These are phyloP conservation scores for Huntiella abstrusa DNA, from an alignment of 2,329 filamentous ascomycete genomes.

Conservation along the genomic window DNA sequence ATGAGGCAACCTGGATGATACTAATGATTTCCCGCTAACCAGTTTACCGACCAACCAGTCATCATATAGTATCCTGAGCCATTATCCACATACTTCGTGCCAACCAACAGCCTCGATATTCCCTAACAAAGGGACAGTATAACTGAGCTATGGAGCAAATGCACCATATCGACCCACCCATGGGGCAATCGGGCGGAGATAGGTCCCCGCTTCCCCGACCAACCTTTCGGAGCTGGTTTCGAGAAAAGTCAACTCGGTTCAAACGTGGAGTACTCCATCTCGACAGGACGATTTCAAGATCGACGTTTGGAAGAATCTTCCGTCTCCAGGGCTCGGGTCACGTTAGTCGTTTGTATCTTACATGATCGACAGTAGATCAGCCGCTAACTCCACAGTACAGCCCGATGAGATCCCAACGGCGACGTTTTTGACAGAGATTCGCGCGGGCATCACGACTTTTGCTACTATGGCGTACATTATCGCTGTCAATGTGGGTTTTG, in stretches of 20 bases:
- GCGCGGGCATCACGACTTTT: slow-evolving; percentile 64
- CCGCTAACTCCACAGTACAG: slow-evolving; percentile 21
- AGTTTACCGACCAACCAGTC: too few species aligned
- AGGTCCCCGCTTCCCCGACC: background rate
- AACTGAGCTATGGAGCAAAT: slow-evolving; percentile 8
- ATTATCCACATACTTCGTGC: too few species aligned
- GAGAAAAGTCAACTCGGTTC: slow-evolving; percentile 3
- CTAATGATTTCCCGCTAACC: too few species aligned
- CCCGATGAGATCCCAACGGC: slow-evolving; percentile 47
- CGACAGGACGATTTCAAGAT: slow-evolving; percentile 17
- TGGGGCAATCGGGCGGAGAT: background rate
- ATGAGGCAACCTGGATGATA: too few species aligned
- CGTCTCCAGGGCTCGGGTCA: slow-evolving; percentile 47
- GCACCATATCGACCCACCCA: slow-evolving; percentile 8
- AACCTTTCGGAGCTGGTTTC: slow-evolving; percentile 9
- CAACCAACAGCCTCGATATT: too few species aligned
- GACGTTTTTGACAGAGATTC: slow-evolving; percentile 58
- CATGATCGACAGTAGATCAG: too few species aligned
- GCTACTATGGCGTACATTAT: slow-evolving; percentile 78
- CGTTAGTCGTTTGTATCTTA: slow-evolving; percentile 24
- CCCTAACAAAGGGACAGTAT: too few species aligned
- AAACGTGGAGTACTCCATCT: slow-evolving; percentile 10
- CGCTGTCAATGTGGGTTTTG: slow-evolving; percentile 39
- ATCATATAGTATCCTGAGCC: too few species aligned
- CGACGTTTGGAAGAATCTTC: slow-evolving; percentile 36